phyloP scores from a whole-genome alignment of 768 basidiomycete species.

The Phaeotremella fagi region DNA sequence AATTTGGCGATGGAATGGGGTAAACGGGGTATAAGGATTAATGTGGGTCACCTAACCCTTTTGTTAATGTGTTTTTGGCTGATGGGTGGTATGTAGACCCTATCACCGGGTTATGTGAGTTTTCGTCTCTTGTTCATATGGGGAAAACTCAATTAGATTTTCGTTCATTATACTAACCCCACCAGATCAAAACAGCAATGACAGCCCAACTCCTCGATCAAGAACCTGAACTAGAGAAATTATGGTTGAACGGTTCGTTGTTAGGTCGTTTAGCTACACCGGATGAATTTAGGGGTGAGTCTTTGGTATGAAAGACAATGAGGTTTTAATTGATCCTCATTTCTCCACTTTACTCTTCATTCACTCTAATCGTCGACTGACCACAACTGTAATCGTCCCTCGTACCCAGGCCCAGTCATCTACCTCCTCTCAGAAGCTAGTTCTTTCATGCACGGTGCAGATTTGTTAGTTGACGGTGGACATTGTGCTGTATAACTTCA shows the following conservation, averaged over 20 bases:
- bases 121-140: background rate
- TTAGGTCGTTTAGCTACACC: conserved; percentile 35
- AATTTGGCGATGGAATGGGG: conserved; percentile 48
- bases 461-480: conserved; percentile 41
- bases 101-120: conserved; percentile 39
- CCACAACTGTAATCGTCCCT: background rate
- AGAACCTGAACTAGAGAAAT: conserved; percentile 28
- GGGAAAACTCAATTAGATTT: too few relatives aligned
- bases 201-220: conserved; percentile 37
- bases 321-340: too few relatives aligned
- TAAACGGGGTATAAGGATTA: conserved; percentile 40
- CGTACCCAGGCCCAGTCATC: conserved; percentile 26
- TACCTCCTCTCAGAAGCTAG: conserved; percentile 46
- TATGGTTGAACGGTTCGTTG: conserved; percentile 31
- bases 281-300: conserved; percentile 40
- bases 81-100: conserved; percentile 15
- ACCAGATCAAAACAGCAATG: conserved; percentile 33
- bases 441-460: conserved; percentile 46
- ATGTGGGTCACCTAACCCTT: conserved; percentile 27
- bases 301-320: too few relatives aligned
- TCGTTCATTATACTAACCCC: too few relatives aligned
- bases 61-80: background rate
- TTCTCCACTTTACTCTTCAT: background rate
- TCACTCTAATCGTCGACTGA: background rate
- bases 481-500: conserved; percentile 22